Evolutionary conservation across 2,329 filamentous ascomycete genomes (phyloP).

Genomic region (Diplodia mutila): DNA sequence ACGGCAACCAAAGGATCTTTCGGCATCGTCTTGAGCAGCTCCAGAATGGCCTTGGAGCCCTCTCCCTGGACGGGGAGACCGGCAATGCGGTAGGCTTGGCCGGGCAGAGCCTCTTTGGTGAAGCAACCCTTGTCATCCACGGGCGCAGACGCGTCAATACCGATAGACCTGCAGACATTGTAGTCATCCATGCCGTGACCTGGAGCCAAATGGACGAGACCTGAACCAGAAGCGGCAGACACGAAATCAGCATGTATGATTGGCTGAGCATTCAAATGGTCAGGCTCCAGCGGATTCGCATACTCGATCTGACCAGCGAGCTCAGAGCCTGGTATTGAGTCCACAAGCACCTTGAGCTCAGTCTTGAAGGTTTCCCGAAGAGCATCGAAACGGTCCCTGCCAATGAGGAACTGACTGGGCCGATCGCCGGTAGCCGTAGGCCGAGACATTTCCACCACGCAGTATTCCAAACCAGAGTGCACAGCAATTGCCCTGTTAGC

Average conservation of each 20-base stretch:
- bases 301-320: conserved; percentile 59
- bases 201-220: conserved; percentile 91
- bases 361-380: conserved; percentile 39
- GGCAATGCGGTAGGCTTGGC: conserved; percentile 66
- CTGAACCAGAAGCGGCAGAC: conserved; percentile 85
- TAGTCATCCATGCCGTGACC: conserved; percentile 98
- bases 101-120: conserved; percentile 76
- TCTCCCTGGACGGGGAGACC: conserved; percentile 73
- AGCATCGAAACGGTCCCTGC: conserved; percentile 68
- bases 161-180: conserved; percentile 71
- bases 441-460: conserved; percentile 57
- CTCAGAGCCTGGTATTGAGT: conserved; percentile 65
- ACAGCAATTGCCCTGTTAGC: conserved; percentile 90
- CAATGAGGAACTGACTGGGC: conserved; percentile 66
- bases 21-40: conserved; percentile 58
- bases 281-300: conserved; percentile 67
- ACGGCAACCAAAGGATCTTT: conserved; percentile 14
- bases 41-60: conserved; percentile 71
- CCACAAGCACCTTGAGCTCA: conserved; percentile 54
- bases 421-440: conserved; percentile 34
- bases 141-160: conserved; percentile 76
- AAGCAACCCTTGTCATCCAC: conserved; percentile 82
- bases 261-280: conserved; percentile 61
- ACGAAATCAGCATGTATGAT: conserved; percentile 89
- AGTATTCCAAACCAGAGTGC: conserved; percentile 73